Evolutionary conservation across 2,329 filamentous ascomycete species (phyloP), one percentile per base, ranked within the genome.

Genomic region (Colletotrichum sp.): DNA sequence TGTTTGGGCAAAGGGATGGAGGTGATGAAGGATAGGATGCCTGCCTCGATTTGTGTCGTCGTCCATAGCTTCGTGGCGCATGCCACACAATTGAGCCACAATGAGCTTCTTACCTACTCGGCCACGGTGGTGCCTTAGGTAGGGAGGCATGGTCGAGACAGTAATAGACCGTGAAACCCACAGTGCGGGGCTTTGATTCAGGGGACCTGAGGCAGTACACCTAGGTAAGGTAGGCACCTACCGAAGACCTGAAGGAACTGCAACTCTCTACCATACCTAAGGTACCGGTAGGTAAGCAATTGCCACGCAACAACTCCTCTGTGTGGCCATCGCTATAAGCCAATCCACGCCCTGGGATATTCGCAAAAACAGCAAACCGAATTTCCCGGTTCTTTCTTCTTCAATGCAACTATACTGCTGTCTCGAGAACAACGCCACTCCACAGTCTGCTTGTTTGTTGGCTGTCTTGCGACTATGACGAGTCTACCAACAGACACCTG

Each of bases 401-500:
- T 21, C n/a, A 21, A 52, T 13, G 10, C 6, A 52, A 21, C 10
- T 13, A 7, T n/a, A 13, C 43, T 52, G 43, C 43, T 52, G n/a
- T 52, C n/a, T 52, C 12, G 43, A 52, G 43, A 13, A 58, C 8
- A 26, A 58, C 55, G 13, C 24, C 24, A 26, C 24, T 34, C 16
- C n/a, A 32, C 61, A 21, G 8, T 30, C 38, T 38, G 34, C 61
- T 52, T 13, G 55, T 28, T 30, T 34, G n/a, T 52, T 21, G 34
- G 32, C 32, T 16, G 16, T 56, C 28, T 32, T 52, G 43, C 55
- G 61, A 69, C n/a, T 26, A 75, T 75, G 73, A 30, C 70, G 58
- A 73, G 69, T 24, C 38, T 72, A 32, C 73, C 79, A 62, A 48
- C 79, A 59, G 81, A 83, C 26, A 80, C 80, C 59, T 85, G 83